phyloP scores from a whole-genome alignment of 2,329 filamentous ascomycete genomes.

The Aspergillus ibericus region DNA sequence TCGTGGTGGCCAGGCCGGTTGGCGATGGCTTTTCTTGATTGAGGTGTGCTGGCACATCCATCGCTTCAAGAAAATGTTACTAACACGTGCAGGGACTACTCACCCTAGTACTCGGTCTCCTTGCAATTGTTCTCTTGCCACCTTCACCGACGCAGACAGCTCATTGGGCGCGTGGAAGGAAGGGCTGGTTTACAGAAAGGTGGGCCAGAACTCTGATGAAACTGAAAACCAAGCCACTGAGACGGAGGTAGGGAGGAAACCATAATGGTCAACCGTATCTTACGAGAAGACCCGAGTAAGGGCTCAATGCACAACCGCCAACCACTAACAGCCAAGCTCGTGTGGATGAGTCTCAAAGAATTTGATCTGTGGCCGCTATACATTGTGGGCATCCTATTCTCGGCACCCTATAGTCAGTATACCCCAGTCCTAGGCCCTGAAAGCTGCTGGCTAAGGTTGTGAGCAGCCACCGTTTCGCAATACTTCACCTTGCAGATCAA shows the following conservation, averaged over 20 bases:
- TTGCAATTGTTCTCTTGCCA: constrained; percentile 53
- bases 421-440: not conserved
- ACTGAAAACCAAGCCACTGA: not conserved
- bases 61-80: constrained; percentile 27
- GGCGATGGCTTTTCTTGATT: constrained; percentile 38
- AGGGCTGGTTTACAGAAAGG: constrained; percentile 65
- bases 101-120: constrained; percentile 26
- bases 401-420: constrained; percentile 29
- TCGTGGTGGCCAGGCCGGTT: constrained; percentile 31
- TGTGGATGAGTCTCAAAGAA: constrained; percentile 53
- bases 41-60: constrained; percentile 41
- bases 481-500: constrained; percentile 42
- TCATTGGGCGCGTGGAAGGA: constrained; percentile 30
- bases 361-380: constrained; percentile 58
- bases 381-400: constrained; percentile 45
- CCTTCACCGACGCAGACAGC: constrained; percentile 61
- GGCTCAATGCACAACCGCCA: constrained; percentile 59
- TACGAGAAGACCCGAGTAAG: constrained; percentile 55
- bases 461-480: constrained; percentile 19
- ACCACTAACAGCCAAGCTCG: constrained; percentile 46
- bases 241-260: constrained; percentile 52
- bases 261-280: constrained; percentile 64
- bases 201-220: not conserved
- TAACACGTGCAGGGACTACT: constrained; percentile 19
- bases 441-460: not conserved